Base-by-base conservation (phyloP, 495 filamentous ascomycete species). In the Gamarada debralockiae region DNA sequence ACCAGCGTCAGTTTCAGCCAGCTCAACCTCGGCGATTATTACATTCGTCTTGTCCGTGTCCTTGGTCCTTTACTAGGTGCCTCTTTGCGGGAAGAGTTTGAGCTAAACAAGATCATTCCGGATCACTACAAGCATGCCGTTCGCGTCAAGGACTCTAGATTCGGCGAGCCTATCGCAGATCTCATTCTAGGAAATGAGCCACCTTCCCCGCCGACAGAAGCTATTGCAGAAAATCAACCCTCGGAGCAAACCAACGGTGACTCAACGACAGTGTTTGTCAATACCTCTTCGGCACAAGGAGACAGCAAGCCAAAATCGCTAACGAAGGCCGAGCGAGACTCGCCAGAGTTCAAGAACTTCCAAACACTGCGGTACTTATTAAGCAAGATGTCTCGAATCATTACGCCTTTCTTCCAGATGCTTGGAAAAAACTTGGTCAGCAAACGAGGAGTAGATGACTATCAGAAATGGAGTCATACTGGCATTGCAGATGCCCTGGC, bases 21-120 rank as follows among this genome's bases (percentile, higher is more conserved):
- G 43, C 79, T 93, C 53, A 92, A 91, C 57, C 74, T 95, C 37
- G 84, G 84, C 20, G 91, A 97, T 66, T 82, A 84, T 53, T 95
- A 93, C 64, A 70, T 74, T 33, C 65, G 71, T 20, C 70, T 96
- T 17, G 75, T 92, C 38, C 75, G 79, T 40, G 79, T 79, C 27
- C 76, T 97, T 14, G 90, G 90, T 8, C 78, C 80, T 23, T 73
- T 98, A 24, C 79, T 95, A 52, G 82, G 86, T 24, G 81, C 81
- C 43, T 87, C 90, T 52, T 75, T 93, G 20, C 85, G 85, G 74
- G 95, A 98, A 65, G 88, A 92, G 53, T 87, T 89, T 25, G 62
- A 84, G 0, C 69, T 97, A 18, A 78, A 85, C 61, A 82, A 83
- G 58, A 74, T 67, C 38, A 56, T 87, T 48, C 84, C 87, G 1